Conservation (phyloP, 257 asterid species). For the Primulina eburnea region DNA sequence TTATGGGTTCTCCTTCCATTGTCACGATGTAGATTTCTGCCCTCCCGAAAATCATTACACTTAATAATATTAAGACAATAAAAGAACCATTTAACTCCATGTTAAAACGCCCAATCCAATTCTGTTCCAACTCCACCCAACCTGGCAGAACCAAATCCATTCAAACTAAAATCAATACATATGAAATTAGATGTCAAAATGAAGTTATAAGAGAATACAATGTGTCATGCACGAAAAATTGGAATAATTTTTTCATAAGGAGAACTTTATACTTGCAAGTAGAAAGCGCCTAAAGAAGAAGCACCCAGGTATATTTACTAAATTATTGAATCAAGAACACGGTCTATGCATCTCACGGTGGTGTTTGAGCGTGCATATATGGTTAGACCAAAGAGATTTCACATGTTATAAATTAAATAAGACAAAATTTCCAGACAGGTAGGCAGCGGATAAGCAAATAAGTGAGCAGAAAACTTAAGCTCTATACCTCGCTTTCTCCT, state of each 20-base stretch:
- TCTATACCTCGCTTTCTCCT: slow-evolving; percentile 10
- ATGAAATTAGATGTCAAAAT: background rate
- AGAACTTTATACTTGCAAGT: background rate
- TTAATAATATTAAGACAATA: slow-evolving; percentile 38
- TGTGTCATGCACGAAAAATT: background rate
- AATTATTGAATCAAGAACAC: background rate
- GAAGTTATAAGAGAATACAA: too few relatives aligned
- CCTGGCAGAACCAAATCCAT: slow-evolving; percentile 41
- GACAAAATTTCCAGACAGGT: slow-evolving; percentile 30
- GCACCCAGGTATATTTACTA: background rate
- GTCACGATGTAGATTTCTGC: slow-evolving; percentile 82
- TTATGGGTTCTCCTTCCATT: slow-evolving; percentile 91
- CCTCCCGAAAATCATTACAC: slow-evolving; percentile 38
- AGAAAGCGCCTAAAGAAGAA: background rate
- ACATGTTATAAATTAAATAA: background rate
- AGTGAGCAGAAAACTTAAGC: slow-evolving; percentile 16
- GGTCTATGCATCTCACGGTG: background rate
- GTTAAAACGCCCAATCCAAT: slow-evolving; percentile 47
- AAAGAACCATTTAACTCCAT: slow-evolving; percentile 35
- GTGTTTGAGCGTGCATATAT: background rate
- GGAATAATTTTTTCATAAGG: background rate
- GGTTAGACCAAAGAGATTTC: background rate
- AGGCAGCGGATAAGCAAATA: slow-evolving; percentile 27
- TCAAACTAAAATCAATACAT: slow-evolving; percentile 17
- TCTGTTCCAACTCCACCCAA: slow-evolving; percentile 32